A percentile compares a stretch with the other conserved stretches of the same genome.
Conservation (phyloP, 208 protist species). For the Leishmania gerbilli region DNA sequence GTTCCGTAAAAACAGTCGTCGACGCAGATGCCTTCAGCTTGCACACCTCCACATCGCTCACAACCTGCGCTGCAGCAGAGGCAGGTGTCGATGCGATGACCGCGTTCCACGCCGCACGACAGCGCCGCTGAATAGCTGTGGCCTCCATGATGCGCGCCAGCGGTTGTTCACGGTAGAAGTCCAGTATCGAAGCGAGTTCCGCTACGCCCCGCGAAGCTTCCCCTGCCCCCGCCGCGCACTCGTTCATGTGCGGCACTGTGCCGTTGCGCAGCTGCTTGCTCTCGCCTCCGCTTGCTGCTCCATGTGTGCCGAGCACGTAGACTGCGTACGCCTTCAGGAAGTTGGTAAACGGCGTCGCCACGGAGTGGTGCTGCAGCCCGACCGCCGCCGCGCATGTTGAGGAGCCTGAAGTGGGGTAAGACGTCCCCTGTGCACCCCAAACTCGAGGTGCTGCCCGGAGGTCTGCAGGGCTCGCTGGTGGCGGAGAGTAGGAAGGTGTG, state of each 20-base stretch:
- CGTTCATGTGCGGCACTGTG: not conserved
- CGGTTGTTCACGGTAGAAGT: constrained; percentile 37
- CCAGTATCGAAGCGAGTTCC: constrained; percentile 10
- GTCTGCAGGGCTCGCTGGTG: constrained; percentile 12
- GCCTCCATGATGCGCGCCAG: constrained; percentile 29
- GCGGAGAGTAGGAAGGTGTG: constrained; percentile 9
- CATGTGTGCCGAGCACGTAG: constrained; percentile 1
- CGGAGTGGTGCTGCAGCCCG: not conserved
- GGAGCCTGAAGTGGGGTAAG: not conserved
- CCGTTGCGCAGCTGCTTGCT: not conserved
- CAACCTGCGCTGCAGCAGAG: not conserved
- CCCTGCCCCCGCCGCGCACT: not conserved
- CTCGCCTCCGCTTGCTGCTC: not conserved
- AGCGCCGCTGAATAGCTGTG: constrained; percentile 22
- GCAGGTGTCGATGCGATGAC: not conserved
- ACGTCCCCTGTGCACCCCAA: not conserved
- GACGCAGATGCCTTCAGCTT: constrained; percentile 19
- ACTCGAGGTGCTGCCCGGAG: constrained; percentile 1
- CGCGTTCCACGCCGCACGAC: constrained; percentile 17
- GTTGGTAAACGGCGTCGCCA: constrained; percentile 25
- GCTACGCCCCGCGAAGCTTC: not conserved
- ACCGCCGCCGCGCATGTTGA: not conserved
- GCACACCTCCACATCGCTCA: not conserved
- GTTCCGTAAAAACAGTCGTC: constrained; percentile 24
- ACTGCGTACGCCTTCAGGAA: constrained; percentile 53